phyloP scores from a whole-genome alignment of 352 stramenopile species.

The Phytophthora sansomeana region DNA sequence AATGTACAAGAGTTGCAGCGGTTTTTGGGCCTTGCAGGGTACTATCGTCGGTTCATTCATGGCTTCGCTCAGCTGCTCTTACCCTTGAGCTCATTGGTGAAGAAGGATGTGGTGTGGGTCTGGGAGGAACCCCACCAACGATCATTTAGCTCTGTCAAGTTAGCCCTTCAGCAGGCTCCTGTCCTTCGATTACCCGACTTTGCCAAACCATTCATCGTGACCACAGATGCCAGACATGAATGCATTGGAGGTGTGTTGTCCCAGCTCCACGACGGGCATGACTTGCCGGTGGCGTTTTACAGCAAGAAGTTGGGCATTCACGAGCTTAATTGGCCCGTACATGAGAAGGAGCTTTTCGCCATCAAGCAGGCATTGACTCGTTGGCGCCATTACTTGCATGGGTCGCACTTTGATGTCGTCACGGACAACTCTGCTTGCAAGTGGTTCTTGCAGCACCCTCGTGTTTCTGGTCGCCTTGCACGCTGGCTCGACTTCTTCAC shows the following conservation, averaged over 20 bases:
- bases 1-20: conserved; percentile 25
- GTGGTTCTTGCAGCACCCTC: conserved; percentile 14
- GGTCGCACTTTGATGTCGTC: neutral
- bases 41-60: conserved; percentile 35
- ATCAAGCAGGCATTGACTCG: neutral
- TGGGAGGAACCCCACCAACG: no score
- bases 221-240: conserved; percentile 31
- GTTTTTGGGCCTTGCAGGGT: conserved; percentile 34
- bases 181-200: conserved; percentile 37
- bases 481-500: no score
- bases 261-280: conserved; percentile 6
- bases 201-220: conserved; percentile 37
- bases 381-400: conserved; percentile 3
- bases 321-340: neutral
- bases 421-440: conserved; percentile 7
- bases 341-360: conserved; percentile 2
- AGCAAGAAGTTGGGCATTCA: neutral
- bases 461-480: conserved; percentile 2
- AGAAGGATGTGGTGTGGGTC: neutral
- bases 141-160: no score
- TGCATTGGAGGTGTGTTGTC: no score
- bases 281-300: conserved; percentile 3
- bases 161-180: conserved; percentile 31
- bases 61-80: conserved; percentile 17
- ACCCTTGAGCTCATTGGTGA: conserved; percentile 4